Percentiles rank a stretch among this genome's conserved stretches.
Evolutionary conservation across 805 yeast genomes (phyloP).

Genomic region (Saccharomyces eubayanus): DNA sequence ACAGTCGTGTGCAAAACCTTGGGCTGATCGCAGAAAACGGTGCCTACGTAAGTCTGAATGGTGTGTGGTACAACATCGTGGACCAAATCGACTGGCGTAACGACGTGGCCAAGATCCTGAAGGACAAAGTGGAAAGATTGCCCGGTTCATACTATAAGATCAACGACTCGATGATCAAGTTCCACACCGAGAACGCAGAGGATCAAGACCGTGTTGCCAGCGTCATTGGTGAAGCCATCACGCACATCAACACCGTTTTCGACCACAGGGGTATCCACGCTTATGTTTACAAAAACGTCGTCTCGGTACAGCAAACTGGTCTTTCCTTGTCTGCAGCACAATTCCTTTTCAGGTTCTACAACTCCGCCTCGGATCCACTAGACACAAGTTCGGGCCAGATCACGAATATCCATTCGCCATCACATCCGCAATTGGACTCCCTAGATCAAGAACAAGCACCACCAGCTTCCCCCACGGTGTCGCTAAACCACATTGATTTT

Average conservation of each 20-base stretch:
- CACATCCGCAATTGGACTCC: neutral
- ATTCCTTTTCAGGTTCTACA: constrained; percentile 39
- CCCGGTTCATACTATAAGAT: constrained; percentile 69
- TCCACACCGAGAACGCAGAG: constrained; percentile 64
- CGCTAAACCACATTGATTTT: constrained; percentile 32
- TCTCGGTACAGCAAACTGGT: constrained; percentile 62
- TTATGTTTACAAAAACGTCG: constrained; percentile 55
- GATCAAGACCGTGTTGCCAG: constrained; percentile 55
- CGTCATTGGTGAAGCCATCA: constrained; percentile 74
- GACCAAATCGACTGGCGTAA: constrained; percentile 40
- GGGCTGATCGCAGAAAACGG: constrained; percentile 92
- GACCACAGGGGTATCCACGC: constrained; percentile 66
- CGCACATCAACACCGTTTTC: constrained; percentile 73
- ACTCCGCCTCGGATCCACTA: constrained; percentile 19
- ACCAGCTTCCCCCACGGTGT: constrained; percentile 2
- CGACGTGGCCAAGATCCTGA: constrained; percentile 28
- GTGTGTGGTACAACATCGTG: constrained; percentile 55
- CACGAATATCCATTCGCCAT: constrained; percentile 9
- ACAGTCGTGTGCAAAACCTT: constrained; percentile 55
- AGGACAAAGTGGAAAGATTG: constrained; percentile 52
- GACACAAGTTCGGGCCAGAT: constrained; percentile 22
- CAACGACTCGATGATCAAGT: constrained; percentile 68
- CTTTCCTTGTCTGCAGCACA: constrained; percentile 49
- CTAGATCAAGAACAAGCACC: neutral
- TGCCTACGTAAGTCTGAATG: constrained; percentile 55